Percentiles rank a stretch among this genome's conserved stretches.
Evolutionary conservation across 2,329 filamentous ascomycete species (phyloP).

Genomic region (Alternaria angustiovoidea): DNA sequence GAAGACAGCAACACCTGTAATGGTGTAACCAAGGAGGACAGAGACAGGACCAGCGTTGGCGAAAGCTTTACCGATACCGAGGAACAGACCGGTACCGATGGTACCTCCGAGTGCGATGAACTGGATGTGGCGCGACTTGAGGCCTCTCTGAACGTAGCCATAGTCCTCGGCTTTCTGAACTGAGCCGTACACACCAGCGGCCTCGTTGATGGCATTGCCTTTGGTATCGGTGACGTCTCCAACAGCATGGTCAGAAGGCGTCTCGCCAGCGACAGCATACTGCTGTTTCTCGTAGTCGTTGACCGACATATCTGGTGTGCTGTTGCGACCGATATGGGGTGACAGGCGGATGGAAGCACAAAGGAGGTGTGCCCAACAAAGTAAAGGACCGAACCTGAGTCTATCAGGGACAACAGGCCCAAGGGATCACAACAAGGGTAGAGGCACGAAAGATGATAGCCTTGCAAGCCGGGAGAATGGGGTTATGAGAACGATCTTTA

Average conservation of each 20-base stretch:
- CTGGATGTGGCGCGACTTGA: constrained; percentile 64
- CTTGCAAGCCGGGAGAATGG: constrained; percentile 17
- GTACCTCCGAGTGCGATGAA: constrained; percentile 68
- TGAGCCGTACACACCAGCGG: constrained; percentile 62
- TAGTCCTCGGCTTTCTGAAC: constrained; percentile 52
- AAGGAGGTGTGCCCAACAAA: background rate
- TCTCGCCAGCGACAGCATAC: constrained; percentile 28
- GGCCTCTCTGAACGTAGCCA: constrained; percentile 30
- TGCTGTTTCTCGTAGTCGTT: constrained; percentile 38
- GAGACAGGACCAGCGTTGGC: constrained; percentile 45
- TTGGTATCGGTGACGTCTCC: constrained; percentile 36
- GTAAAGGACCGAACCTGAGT: constrained; percentile 6
- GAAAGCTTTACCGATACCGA: constrained; percentile 46
- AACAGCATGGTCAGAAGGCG: constrained; percentile 29
- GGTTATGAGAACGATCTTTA: constrained; percentile 39
- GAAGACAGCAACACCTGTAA: constrained; percentile 47
- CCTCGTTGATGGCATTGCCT: constrained; percentile 53
- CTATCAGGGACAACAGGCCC: constrained; percentile 9
- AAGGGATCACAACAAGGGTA: constrained; percentile 20
- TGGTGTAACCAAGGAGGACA: constrained; percentile 47
- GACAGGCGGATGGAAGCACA: constrained; percentile 3
- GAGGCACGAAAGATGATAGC: constrained; percentile 28
- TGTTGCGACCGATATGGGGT: background rate
- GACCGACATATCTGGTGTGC: constrained; percentile 30
- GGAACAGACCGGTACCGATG: constrained; percentile 54